These are phyloP conservation scores for Coemansia sp. DNA, from an alignment of 192 early-diverging fungal species.

Conservation along the genomic window DNA sequence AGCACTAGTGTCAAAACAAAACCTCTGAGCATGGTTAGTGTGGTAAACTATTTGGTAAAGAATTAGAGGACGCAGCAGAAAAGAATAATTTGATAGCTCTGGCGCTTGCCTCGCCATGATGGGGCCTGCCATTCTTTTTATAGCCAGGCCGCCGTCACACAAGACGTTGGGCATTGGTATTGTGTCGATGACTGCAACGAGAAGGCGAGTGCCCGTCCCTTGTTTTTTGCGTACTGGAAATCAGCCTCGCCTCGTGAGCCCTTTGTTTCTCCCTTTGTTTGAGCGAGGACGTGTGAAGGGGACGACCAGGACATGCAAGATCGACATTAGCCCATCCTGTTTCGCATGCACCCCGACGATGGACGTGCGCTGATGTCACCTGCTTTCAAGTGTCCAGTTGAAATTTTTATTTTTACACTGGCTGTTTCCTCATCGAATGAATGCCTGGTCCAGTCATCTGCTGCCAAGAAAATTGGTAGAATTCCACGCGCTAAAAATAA, in stretches of 20 bases:
- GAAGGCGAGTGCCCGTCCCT: background rate
- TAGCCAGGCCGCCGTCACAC: background rate
- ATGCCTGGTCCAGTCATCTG: background rate
- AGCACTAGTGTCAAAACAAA: conserved; percentile 30
- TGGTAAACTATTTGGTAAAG: background rate
- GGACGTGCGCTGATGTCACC: background rate
- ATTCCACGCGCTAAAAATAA: background rate
- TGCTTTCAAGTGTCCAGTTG: background rate
- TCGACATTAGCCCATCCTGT: background rate
- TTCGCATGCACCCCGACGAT: background rate
- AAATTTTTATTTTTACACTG: no score
- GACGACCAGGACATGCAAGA: background rate
- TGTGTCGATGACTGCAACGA: background rate
- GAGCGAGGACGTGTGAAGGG: background rate
- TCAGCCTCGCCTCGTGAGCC: background rate
- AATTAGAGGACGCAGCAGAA: background rate
- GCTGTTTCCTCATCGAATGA: background rate
- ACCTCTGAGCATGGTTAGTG: conserved; percentile 27
- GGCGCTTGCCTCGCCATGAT: background rate
- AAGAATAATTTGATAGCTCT: background rate
- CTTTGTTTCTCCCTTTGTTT: background rate
- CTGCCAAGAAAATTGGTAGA: background rate
- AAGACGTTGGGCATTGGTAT: background rate
- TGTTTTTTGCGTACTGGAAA: background rate
- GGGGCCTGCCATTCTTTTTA: background rate